These are phyloP conservation scores for Globisporangium lucens DNA, from an alignment of 352 stramenopile genomes.

Conservation along the genomic window DNA sequence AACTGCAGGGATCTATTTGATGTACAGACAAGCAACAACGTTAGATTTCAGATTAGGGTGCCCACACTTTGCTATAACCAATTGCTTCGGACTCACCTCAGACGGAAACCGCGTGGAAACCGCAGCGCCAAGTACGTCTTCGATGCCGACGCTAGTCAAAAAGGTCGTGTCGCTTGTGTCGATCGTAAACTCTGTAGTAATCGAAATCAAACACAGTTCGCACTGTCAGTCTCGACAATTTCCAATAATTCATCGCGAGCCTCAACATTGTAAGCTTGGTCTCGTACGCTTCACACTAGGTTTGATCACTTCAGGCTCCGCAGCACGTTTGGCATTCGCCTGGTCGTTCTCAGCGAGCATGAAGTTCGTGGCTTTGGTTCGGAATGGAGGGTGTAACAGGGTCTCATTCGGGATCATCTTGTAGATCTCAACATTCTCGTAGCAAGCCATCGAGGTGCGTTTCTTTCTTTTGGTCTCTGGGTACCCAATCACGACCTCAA, in stretches of 20 bases:
- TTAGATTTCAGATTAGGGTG: not conserved
- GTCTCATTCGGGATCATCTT: slow-evolving; percentile 75
- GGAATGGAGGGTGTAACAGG: slow-evolving; percentile 51
- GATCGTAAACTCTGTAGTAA: slow-evolving; percentile 18
- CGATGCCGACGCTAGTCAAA: slow-evolving; percentile 68
- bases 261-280: not conserved
- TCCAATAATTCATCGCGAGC: not conserved
- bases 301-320: slow-evolving; percentile 8
- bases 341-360: slow-evolving; percentile 29
- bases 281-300: slow-evolving; percentile 16
- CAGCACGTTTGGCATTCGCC: slow-evolving; percentile 21
- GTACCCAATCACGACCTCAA: slow-evolving; percentile 57
- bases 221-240: not conserved
- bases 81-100: slow-evolving; percentile 25
- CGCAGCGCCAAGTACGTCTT: slow-evolving; percentile 41
- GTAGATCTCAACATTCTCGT: slow-evolving; percentile 81
- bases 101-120: slow-evolving; percentile 14
- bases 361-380: slow-evolving; percentile 42
- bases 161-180: slow-evolving; percentile 70
- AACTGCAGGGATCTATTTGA: slow-evolving; percentile 41
- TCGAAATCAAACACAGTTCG: not conserved
- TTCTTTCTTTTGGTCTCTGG: slow-evolving; percentile 70
- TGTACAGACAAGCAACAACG: not conserved
- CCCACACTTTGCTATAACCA: too few relatives aligned
- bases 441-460: slow-evolving; percentile 32